These are phyloP conservation scores for Quercus gilva DNA, from an alignment of 306 rosid species.

Conservation along the genomic window DNA sequence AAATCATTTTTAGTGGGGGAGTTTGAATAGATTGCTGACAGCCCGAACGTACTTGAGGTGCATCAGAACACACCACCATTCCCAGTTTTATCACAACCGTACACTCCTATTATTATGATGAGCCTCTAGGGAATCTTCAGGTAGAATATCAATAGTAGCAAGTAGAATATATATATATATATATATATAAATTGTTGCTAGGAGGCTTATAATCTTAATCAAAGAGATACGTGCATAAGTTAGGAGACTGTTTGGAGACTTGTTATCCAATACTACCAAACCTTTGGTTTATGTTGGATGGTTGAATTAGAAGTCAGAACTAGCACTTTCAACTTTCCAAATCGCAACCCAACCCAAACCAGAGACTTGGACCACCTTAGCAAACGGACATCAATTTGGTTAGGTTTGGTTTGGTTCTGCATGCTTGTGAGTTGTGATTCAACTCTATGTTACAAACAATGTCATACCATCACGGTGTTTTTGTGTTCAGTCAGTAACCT, in stretches of 20 bases:
- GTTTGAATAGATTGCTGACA: too few relatives aligned
- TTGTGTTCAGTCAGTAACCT: too few relatives aligned
- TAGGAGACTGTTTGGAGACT: too few relatives aligned
- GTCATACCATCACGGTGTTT: neutral
- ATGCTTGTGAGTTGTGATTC: neutral
- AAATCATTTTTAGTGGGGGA: too few relatives aligned
- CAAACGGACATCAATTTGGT: constrained; percentile 8
- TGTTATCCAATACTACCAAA: too few relatives aligned
- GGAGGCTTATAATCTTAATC: too few relatives aligned
- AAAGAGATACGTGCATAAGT: too few relatives aligned
- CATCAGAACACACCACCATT: too few relatives aligned
- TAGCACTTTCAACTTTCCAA: neutral
- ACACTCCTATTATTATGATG: constrained; percentile 47
- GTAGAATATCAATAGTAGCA: constrained; percentile 69
- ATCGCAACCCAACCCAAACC: neutral
- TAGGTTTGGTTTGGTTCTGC: constrained; percentile 4
- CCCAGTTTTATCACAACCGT: constrained; percentile 15
- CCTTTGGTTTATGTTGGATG: too few relatives aligned
- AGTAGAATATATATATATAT: constrained; percentile 21
- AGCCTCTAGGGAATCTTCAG: constrained; percentile 48
- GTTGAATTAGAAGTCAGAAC: neutral
- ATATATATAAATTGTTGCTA: neutral
- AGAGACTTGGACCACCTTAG: neutral
- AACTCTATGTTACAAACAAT: neutral
- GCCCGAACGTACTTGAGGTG: too few relatives aligned